Conservation (phyloP, 2,329 filamentous ascomycete species). For the Sporothrix luriei region DNA sequence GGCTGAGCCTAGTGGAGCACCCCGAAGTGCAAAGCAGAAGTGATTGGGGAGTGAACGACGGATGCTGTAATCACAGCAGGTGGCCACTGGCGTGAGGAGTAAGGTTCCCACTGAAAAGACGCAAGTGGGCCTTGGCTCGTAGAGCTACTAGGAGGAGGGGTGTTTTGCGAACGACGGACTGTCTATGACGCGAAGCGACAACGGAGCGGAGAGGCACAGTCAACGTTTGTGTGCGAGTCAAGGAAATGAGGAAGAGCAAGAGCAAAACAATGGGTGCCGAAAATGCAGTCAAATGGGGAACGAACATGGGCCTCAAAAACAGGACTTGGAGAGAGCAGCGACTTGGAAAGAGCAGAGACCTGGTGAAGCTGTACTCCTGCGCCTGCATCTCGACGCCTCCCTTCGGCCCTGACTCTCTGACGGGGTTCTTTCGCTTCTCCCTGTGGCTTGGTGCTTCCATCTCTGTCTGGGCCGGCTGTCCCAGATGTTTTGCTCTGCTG, state of each 20-base stretch:
- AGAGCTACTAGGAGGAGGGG: constrained; percentile 16
- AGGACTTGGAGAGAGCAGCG: neutral
- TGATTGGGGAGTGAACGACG: constrained; percentile 20
- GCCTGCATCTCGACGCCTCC: constrained; percentile 16
- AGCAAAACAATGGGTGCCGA: neutral
- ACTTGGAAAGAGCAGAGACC: neutral
- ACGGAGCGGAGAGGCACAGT: constrained; percentile 30
- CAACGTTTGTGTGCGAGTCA: neutral
- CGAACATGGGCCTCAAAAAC: neutral
- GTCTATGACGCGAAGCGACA: constrained; percentile 35
- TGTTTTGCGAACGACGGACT: neutral
- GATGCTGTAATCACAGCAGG: constrained; percentile 1
- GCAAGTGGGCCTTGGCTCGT: constrained; percentile 2
- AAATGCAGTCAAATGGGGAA: neutral
- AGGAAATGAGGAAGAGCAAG: neutral
- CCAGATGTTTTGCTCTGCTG: neutral
- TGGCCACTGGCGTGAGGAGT: constrained; percentile 16
- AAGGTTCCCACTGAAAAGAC: constrained; percentile 21
- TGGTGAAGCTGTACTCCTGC: constrained; percentile 19
- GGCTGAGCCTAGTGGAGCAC: constrained; percentile 20
- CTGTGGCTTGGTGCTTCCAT: constrained; percentile 17
- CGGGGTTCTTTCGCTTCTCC: constrained; percentile 10
- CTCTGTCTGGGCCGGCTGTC: constrained; percentile 4
- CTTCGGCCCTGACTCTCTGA: neutral
- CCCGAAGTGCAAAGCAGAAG: neutral